Evolutionary conservation across 2,329 filamentous ascomycete genomes (phyloP), one percentile per base, ranked within the genome.

Genomic region (Trichophyton schoenleinii): DNA sequence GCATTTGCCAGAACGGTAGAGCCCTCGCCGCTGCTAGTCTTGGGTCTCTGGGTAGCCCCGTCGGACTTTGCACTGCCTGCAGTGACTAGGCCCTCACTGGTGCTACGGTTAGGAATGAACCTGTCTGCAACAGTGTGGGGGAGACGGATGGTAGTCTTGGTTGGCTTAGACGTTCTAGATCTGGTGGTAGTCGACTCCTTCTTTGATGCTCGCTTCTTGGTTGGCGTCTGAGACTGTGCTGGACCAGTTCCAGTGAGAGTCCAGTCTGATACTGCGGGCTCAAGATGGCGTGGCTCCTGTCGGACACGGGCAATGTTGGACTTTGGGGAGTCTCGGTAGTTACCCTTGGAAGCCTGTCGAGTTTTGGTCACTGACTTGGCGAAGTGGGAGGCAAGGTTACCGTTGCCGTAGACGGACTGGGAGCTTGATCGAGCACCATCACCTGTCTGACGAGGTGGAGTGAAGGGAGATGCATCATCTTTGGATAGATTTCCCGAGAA

Each of bases 191-290:
- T 80, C 67, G 79, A 34, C 38, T 57, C 57, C 31, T 64, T 62
- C 58, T 62, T 63, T n/a, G 60, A 59, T 22, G 28, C 49, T 22
- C 55, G 55, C 31, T 58, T 58, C 52, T 62, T 58, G 13, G 57
- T 28, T 41, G 88, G 85, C 2, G 83, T 85, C 34, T 38, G 34
- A 42, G 72, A 75, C 73, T 38, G 34, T 38, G 72, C 75, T 18
- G 79, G 79, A 62, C 89, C 90, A 60, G 91, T 95, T 65, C 91
- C 91, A 59, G 88, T 89, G 69, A 99, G 81, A 18, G 89, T 85
- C 80, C 92, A 97, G 72, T 99, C 91, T 46, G 91, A 96, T 38
- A 96, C 86, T 66, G 90, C 91, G 46, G 96, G 83, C 75, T 97
- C 92, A 44, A 97, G 82, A 73, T 88, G 89, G 70, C 89, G 88